These are phyloP conservation scores for Phyllosticta citrichinensis DNA, from an alignment of 2,329 filamentous ascomycete species.

Conservation along the genomic window DNA sequence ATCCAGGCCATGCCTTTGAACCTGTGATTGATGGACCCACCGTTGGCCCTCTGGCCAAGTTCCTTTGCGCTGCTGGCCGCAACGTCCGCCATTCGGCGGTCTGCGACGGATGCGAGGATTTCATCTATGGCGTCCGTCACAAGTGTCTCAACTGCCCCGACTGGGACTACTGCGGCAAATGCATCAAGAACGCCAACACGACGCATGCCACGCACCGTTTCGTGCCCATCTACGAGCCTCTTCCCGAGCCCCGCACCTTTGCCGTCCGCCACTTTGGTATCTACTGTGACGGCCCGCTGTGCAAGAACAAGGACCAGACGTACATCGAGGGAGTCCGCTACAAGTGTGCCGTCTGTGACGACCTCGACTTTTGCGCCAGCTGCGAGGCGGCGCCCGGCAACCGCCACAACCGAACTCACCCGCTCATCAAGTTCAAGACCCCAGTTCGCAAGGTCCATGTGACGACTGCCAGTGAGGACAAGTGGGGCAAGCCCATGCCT, in stretches of 20 bases:
- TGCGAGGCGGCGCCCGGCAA: constrained; percentile 85
- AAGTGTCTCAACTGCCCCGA: constrained; percentile 97
- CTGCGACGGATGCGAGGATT: constrained; percentile 88
- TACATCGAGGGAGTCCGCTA: constrained; percentile 79
- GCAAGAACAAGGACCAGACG: constrained; percentile 47
- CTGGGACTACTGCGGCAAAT: constrained; percentile 86
- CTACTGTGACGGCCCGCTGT: constrained; percentile 90
- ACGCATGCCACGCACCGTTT: constrained; percentile 82
- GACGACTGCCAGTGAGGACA: constrained; percentile 71
- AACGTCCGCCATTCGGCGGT: constrained; percentile 76
- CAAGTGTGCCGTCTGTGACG: constrained; percentile 94
- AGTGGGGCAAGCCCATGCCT: constrained; percentile 53
- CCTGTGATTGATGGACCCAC: constrained; percentile 50
- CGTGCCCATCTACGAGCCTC: constrained; percentile 71
- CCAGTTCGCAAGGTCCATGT: constrained; percentile 82
- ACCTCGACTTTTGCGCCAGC: constrained; percentile 87
- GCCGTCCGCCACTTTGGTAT: constrained; percentile 66
- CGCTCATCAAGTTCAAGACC: constrained; percentile 93
- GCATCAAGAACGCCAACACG: constrained; percentile 54
- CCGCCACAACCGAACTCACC: constrained; percentile 88
- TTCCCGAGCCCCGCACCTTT: constrained; percentile 38
- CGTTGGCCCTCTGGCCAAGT: constrained; percentile 51
- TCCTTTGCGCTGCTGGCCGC: constrained; percentile 68
- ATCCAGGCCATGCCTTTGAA: constrained; percentile 74
- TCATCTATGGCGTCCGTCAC: constrained; percentile 80